These are phyloP conservation scores for Lavandula angustifolia DNA, from an alignment of 257 asterid genomes.

Conservation along the genomic window DNA sequence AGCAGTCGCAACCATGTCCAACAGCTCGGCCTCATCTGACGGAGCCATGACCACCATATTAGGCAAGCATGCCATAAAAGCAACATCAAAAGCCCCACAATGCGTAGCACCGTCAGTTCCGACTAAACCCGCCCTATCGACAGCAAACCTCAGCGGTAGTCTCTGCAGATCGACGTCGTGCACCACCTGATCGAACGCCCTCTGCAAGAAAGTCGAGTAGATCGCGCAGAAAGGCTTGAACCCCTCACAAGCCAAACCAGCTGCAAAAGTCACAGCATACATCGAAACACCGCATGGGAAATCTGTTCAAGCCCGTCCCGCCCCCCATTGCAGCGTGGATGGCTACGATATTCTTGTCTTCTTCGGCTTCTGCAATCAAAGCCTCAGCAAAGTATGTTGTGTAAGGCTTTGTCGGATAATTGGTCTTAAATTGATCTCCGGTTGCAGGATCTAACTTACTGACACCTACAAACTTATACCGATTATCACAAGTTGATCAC, in stretches of 20 bases:
- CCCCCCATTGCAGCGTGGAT: conserved; percentile 72
- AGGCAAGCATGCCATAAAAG: conserved; percentile 72
- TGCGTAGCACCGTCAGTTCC: conserved; percentile 78
- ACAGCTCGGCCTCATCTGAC: conserved; percentile 65
- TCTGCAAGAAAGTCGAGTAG: conserved; percentile 60
- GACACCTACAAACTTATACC: conserved; percentile 21
- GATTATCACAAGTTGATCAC: neutral
- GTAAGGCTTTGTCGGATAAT: conserved; percentile 18
- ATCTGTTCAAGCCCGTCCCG: conserved; percentile 59
- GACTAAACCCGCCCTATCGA: conserved; percentile 69
- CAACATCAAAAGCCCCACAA: conserved; percentile 63
- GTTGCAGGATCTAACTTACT: conserved; percentile 26
- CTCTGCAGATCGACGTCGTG: conserved; percentile 71
- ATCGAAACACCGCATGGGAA: conserved; percentile 52
- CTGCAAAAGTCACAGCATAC: conserved; percentile 72
- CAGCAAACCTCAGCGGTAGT: conserved; percentile 66
- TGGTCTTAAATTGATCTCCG: conserved; percentile 18
- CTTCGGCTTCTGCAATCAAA: conserved; percentile 59
- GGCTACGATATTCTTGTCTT: conserved; percentile 51
- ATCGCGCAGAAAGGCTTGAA: conserved; percentile 58
- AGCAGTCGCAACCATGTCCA: conserved; percentile 72
- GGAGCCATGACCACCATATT: conserved; percentile 83
- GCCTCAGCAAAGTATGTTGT: conserved; percentile 50
- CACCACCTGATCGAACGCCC: conserved; percentile 71
- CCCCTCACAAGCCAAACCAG: conserved; percentile 70